Evolutionary conservation across 768 basidiomycete species (phyloP), one percentile per base, ranked within the genome.

Genomic region (Hortiboletus campestris): DNA sequence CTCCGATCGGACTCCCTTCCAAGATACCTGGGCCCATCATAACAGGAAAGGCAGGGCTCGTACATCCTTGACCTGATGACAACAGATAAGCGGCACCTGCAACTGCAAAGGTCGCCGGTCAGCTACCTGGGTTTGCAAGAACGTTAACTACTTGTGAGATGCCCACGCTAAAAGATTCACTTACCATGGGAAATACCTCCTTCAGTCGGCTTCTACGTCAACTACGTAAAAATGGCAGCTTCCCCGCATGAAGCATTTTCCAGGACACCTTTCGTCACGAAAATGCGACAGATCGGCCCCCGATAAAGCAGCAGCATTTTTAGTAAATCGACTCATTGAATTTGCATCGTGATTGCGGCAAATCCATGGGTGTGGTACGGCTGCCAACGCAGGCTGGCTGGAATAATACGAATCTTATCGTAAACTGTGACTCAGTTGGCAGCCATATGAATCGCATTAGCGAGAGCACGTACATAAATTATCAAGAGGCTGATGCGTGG

Each of bases 391-490:
- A 22, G 11, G 1, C 6, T 9, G 16, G 25, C 32, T 46, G 13
- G 17, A 11, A 43, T 38, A 42, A n/a, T n/a, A n/a, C n/a, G 25
- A 43, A 48, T 44, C 7, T 22, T 29, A 29, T 13, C 17, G 3
- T 29, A 19, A 10, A 14, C 34, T 35, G 34, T 35, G 13, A 8
- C 40, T 45, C 47, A 7, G 8, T 43, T 28, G 41, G 31, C 20
- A 34, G 11, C 2, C 31, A 31, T 9, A 14, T 13, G 13, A 35
- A 40, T 13, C 1, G 38, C 13, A 47, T 31, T 36, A 3, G 16
- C 32, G 22, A 25, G 11, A 28, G 13, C 25, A 67, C 59, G 36
- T 58, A 61, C 63, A 53, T 29, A 44, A 62, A 29, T 12, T n/a
- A 49, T 16, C 39, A 45, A 29, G n/a, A 13, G 32, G 28, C n/a